Evolutionary conservation across 106 monocot species (phyloP).

Genomic region (Agapanthus africanus): DNA sequence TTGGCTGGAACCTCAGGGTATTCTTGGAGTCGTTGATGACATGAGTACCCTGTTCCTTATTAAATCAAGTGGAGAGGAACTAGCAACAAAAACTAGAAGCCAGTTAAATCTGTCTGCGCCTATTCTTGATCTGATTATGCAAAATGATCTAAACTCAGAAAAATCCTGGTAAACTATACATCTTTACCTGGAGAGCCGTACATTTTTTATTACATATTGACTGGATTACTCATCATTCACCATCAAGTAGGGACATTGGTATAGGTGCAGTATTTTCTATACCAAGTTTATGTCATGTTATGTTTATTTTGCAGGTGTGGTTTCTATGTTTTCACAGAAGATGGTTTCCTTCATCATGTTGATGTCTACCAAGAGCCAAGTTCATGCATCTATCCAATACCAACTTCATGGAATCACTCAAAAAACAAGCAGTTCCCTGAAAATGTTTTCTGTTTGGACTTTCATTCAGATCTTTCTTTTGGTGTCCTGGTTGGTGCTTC

Average conservation of each 20-base stretch:
- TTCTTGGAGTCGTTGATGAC: conserved; percentile 73
- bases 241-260: neutral
- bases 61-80: conserved; percentile 64
- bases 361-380: conserved; percentile 38
- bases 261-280: neutral
- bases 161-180: conserved; percentile 34
- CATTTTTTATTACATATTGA: neutral
- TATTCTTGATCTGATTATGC: conserved; percentile 44
- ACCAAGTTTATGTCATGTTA: neutral
- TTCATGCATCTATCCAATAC: conserved; percentile 14
- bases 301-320: conserved; percentile 29
- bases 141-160: conserved; percentile 33
- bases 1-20: conserved; percentile 74
- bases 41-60: conserved; percentile 54
- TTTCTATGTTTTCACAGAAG: conserved; percentile 54
- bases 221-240: neutral
- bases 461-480: conserved; percentile 49
- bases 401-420: conserved; percentile 15
- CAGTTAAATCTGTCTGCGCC: conserved; percentile 52
- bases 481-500: conserved; percentile 47
- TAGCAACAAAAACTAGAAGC: conserved; percentile 42
- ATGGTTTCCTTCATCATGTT: conserved; percentile 59
- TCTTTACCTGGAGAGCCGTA: neutral
- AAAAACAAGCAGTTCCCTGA: conserved; percentile 19
- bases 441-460: conserved; percentile 59